Evolutionary conservation across 2,329 filamentous ascomycete genomes (phyloP), one percentile per base, ranked within the genome.

Genomic region (Alternaria postmessia): DNA sequence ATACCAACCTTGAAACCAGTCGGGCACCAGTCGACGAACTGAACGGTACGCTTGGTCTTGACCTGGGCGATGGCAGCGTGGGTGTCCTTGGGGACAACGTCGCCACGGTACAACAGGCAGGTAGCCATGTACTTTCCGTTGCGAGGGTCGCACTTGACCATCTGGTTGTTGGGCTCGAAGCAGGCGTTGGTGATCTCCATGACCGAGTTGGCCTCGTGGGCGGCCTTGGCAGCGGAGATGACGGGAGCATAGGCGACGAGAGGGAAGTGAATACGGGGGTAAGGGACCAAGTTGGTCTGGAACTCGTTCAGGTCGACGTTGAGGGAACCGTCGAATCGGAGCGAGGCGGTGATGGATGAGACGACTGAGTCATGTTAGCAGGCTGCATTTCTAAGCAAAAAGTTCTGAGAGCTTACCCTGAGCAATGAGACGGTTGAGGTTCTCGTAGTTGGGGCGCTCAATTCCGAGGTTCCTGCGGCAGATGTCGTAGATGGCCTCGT

Each of bases 1-100:
- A 99, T 99, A 87, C 95, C 95, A 73, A 99, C 92, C 92, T 99
- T 99, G 91, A 99, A 99, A 73, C 95, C 95, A 82, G 95, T 99
- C 64, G 95, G 95, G 89, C 95, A 99, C 95, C 95, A 99, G 85
- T 99, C 95, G 79, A 99, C 95, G 81, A 98, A 97, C 85, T 98
- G 94, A 80, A 99, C 96, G 75, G 95, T 97, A 77, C 93, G 91
- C 91, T 97, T 98, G 82, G 95, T 97, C 92, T 98, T 99, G 80
- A 98, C 91, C 69, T 92, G 93, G 65, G 94, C 94, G 72, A 98
- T 94, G 68, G 95, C 94, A 62, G 85, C 88, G 86, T 97, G 92
- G 70, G 92, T 92, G 77, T 98, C 94, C 85, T 96, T 96, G 83
- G 94, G 92, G 65, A 98, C 95, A 74, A 99, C 94, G 77, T 98